Base-by-base conservation (phyloP, 768 basidiomycete genomes). In the Panellus pusillus region DNA sequence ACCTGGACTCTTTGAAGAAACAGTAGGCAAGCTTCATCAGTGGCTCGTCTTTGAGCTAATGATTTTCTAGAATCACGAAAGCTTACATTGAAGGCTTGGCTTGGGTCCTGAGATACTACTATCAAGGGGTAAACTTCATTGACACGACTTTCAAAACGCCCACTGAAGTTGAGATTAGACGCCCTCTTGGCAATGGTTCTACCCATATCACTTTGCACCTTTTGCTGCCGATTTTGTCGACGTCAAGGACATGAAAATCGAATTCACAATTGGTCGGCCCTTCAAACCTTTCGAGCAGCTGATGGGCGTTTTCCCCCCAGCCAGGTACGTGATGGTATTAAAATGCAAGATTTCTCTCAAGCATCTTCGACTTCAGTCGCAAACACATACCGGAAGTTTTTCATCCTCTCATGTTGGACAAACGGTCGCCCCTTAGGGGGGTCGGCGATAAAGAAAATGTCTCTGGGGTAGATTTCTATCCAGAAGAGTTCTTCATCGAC, bases 161-260 rank as follows among this genome's bases (percentile, higher is more conserved):
- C 57, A 53, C 36, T 29, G 38, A 15, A 4, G 31, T 50, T 24
- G 52, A 35, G 36, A 43, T 40, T 55, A 89, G 92, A 84, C 91
- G 8, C 90, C 91, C 4, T 97, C 95, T 3, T 98, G 96, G 96
- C 85, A 94, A 65, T 99, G 97, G 97, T 99, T 89, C 73, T 98
- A 98, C 69, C 97, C 97, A 1, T 95, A 89, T 65, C 97, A 99
- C 70, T 99, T 97, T 68, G 93, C 97, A 12, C 97, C 97, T 1
- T 99, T 99, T 68, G 97, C 97, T 8, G 86, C 87, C 55, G 97
- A 99, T 69, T 98, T 98, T 61, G 79, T 81, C 51, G 86, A 90
- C 41, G 75, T 96, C 43, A 80, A 79, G 32, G 77, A 84, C 58
- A 84, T 95, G 82, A 74, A 92, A 35, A 84, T 98, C 66, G 70